phyloP scores from a whole-genome alignment of 345 rosid genomes.

The Corchorus capsularis region DNA sequence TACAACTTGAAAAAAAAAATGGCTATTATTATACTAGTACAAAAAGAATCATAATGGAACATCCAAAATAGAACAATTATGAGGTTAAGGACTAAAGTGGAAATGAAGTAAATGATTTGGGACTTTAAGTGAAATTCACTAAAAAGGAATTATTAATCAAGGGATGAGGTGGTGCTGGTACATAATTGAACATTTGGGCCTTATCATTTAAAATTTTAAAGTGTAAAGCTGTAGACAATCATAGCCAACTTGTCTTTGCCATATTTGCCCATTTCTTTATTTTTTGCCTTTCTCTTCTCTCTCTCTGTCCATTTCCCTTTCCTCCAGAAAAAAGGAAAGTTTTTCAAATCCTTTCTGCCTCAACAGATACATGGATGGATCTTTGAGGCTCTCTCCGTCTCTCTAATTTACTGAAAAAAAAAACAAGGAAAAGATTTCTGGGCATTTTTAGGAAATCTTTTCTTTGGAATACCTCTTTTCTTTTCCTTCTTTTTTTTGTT shows the following conservation, averaged over 20 bases:
- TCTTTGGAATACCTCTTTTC: not conserved
- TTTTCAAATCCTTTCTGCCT: not conserved
- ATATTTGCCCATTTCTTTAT: not conserved
- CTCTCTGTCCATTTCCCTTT: not conserved
- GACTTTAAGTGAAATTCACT: no score
- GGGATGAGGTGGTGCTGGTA: no score
- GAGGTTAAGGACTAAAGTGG: no score
- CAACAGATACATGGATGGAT: constrained; percentile 7
- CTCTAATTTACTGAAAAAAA: not conserved
- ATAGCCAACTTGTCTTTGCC: constrained; percentile 1
- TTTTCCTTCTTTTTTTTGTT: not conserved
- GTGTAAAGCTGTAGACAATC: constrained; percentile 4
- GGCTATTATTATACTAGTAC: no score
- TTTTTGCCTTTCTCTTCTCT: not conserved
- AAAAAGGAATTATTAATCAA: no score
- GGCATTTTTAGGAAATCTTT: constrained; percentile 5
- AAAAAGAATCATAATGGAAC: no score
- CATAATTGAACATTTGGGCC: no score
- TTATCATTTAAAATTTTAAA: no score
- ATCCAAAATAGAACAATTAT: no score
- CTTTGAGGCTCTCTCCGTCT: constrained; percentile 14
- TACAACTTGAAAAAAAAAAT: no score
- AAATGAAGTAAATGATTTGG: no score
- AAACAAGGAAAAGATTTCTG: not conserved
- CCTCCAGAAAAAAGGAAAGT: not conserved